Base-by-base conservation (phyloP, 768 basidiomycete species). In the Tricholoma bakamatsutake region DNA sequence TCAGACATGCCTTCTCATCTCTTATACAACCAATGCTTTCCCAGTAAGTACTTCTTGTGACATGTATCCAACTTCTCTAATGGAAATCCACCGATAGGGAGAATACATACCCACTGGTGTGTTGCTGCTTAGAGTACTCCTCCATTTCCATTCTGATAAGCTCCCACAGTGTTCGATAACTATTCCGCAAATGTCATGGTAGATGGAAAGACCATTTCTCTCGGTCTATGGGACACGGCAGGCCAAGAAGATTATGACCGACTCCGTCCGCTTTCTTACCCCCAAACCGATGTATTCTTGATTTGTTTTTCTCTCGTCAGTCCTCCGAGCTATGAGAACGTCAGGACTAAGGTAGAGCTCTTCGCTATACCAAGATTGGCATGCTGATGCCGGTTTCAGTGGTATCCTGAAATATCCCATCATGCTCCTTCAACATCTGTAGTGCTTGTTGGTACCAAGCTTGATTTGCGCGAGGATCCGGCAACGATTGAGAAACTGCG, bases 201-300 rank as follows among this genome's bases (percentile, higher is more conserved):
- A 47, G 97, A 99, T 65, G 93, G 93, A 63, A 95, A 96, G 80
- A 97, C 97, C 52, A 95, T 98, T 67, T 97, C 93, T 58, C 85
- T 98, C 55, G 96, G 96, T 50, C 79, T 99, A 55, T 99, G 97
- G 97, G 97, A 99, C 81, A 99, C 97, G n/a, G 97, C 97, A 34
- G 97, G 97, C 62, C 97, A 99, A 75, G 97, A 99, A 73, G 96
- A 99, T 77, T 99, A 96, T 69, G 93, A 96, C 75, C 88, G 97
- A 43, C 88, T 99, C 63, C 87, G 97, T 63, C 97, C 97, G 51
- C 82, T 99, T 64, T 96, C 93, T 60, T 99, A 99, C 76, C 97
- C 97, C 24, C 97, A 98, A 75, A 98, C 97, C 42, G 96, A 99
- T 71, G 94, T 99, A 57, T 99, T 99, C 78, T 79, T 99, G 74